Percentiles rank a stretch among this genome's conserved stretches.
These are phyloP conservation scores for Lactarius hatsudake DNA, from an alignment of 768 basidiomycete species.

Conservation along the genomic window DNA sequence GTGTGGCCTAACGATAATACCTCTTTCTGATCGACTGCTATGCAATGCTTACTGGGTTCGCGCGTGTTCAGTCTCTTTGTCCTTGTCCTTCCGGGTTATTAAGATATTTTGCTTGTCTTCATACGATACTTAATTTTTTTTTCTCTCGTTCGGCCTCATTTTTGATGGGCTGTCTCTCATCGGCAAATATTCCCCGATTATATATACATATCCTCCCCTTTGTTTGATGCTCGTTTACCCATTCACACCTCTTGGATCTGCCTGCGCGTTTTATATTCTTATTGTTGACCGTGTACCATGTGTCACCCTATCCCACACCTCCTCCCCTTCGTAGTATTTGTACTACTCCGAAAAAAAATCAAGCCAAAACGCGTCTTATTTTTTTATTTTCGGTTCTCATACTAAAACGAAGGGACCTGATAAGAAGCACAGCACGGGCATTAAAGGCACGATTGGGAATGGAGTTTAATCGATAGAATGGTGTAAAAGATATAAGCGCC, in stretches of 20 bases:
- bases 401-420: neutral
- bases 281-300: conserved; percentile 23
- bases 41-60: conserved; percentile 13
- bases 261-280: conserved; percentile 21
- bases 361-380: neutral
- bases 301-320: neutral
- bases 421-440: neutral
- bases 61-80: neutral
- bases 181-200: conserved; percentile 3
- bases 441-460: neutral
- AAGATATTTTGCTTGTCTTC: neutral
- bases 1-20: conserved; percentile 10
- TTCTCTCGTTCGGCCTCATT: neutral
- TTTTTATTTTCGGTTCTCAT: neutral
- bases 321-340: neutral
- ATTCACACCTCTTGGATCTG: conserved; percentile 10
- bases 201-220: neutral
- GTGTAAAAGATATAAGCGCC: neutral
- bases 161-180: neutral
- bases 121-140: conserved; percentile 2
- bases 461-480: neutral
- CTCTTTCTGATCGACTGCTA: conserved; percentile 3
- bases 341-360: neutral
- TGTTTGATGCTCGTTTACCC: conserved; percentile 3
- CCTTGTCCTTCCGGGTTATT: conserved; percentile 9